Conservation (phyloP, 129 eudicot genomes). For the Centaurea solstitialis region DNA sequence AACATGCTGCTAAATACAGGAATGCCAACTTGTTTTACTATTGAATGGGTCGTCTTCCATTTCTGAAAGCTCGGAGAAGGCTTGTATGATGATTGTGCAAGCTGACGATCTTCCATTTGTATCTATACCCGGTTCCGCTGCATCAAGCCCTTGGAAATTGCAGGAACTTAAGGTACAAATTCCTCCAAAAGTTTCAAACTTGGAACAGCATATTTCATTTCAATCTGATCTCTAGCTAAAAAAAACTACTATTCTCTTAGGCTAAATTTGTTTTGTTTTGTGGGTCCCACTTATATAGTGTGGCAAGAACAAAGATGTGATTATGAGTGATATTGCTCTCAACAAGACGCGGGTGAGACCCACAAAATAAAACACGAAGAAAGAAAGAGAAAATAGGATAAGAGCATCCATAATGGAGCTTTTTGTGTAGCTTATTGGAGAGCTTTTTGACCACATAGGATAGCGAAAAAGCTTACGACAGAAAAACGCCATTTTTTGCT, state of each 20-base stretch:
- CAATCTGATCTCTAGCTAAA: not conserved
- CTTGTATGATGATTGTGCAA: conserved; percentile 79
- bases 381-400: not conserved
- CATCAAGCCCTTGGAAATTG: conserved; percentile 61
- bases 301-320: conserved; percentile 16
- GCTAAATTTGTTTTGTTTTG: not conserved
- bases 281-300: conserved; percentile 22
- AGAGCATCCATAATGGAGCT: not conserved
- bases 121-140: conserved; percentile 41
- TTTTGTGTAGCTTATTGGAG: not conserved
- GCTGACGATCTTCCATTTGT: conserved; percentile 72
- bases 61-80: conserved; percentile 71
- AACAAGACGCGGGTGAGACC: not conserved
- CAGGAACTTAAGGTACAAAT: conserved; percentile 63
- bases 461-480: not conserved
- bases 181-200: not conserved
- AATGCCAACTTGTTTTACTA: conserved; percentile 76
- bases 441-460: not conserved
- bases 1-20: conserved; percentile 50
- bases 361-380: not conserved
- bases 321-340: not conserved
- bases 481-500: not conserved
- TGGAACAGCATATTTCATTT: not conserved
- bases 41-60: conserved; percentile 49
- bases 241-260: not conserved